These are phyloP conservation scores for Aspergillus awamori DNA, from an alignment of 2,329 filamentous ascomycete genomes.

Conservation along the genomic window DNA sequence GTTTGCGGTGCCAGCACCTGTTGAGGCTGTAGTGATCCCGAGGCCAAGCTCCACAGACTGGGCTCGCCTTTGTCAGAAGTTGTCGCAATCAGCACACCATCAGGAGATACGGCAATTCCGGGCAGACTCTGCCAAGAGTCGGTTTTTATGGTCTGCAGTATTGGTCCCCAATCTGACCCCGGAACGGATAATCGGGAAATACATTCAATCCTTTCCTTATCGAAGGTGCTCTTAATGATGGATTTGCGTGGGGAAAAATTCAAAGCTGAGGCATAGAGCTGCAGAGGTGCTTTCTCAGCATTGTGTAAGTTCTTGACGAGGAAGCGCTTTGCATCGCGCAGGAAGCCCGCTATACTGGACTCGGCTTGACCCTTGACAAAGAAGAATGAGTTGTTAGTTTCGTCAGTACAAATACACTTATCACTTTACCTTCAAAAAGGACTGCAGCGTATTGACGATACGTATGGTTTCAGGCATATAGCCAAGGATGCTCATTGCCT, in stretches of 20 bases:
- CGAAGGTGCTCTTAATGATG: constrained; percentile 31
- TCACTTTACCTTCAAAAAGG: constrained; percentile 15
- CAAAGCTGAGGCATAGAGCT: constrained; percentile 37
- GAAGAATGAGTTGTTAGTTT: constrained; percentile 8
- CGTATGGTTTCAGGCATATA: constrained; percentile 19
- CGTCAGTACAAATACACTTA: background rate
- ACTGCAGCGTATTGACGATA: constrained; percentile 21
- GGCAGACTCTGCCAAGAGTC: constrained; percentile 12
- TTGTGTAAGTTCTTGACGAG: constrained; percentile 31
- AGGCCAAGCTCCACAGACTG: constrained; percentile 16
- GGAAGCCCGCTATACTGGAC: constrained; percentile 22
- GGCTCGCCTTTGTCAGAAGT: constrained; percentile 14
- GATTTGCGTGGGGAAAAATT: constrained; percentile 33
- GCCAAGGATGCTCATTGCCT: constrained; percentile 27
- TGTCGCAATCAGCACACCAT: constrained; percentile 25
- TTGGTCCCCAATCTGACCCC: constrained; percentile 13
- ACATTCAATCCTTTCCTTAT: constrained; percentile 19
- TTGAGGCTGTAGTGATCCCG: constrained; percentile 12
- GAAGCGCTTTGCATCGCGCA: constrained; percentile 36
- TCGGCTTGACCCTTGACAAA: background rate
- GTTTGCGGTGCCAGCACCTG: background rate
- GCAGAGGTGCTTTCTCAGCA: constrained; percentile 35
- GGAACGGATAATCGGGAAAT: constrained; percentile 21
- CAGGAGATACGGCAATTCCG: constrained; percentile 14
- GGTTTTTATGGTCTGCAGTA: constrained; percentile 14